These are phyloP conservation scores for Teunomyces panamensis DNA, from an alignment of 805 yeast species.

Conservation along the genomic window DNA sequence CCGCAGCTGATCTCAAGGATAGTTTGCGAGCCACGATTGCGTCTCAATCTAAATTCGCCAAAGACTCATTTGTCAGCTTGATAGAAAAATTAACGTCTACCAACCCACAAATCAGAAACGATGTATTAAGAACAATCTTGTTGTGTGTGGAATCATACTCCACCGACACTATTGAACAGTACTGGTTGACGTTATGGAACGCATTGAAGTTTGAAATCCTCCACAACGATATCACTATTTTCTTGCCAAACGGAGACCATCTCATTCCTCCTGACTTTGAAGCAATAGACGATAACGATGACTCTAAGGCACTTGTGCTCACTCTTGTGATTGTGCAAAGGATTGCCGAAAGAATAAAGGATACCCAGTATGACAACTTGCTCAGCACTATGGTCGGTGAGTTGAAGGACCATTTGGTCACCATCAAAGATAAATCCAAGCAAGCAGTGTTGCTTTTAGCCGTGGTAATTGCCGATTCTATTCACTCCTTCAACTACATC, in stretches of 20 bases:
- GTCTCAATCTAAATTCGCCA: slow-evolving; percentile 59
- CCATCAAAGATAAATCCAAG: slow-evolving; percentile 52
- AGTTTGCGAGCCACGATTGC: slow-evolving; percentile 62
- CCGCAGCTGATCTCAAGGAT: slow-evolving; percentile 66
- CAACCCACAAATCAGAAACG: slow-evolving; percentile 68
- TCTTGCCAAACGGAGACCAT: slow-evolving; percentile 21
- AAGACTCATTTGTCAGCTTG: slow-evolving; percentile 72
- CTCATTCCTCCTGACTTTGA: slow-evolving; percentile 27
- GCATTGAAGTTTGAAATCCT: slow-evolving; percentile 86
- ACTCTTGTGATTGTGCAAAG: slow-evolving; percentile 37
- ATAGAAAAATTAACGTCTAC: slow-evolving; percentile 79
- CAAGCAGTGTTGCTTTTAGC: slow-evolving; percentile 64
- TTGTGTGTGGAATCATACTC: slow-evolving; percentile 55
- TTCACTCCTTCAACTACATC: slow-evolving; percentile 45
- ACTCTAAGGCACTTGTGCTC: slow-evolving; percentile 31
- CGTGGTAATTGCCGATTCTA: slow-evolving; percentile 49
- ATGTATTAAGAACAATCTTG: slow-evolving; percentile 62
- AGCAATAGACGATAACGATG: slow-evolving; percentile 32
- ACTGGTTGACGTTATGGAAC: slow-evolving; percentile 81
- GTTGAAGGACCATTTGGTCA: slow-evolving; percentile 48
- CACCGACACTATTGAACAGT: slow-evolving; percentile 44
- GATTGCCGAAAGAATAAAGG: slow-evolving; percentile 38
- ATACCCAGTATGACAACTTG: slow-evolving; percentile 32
- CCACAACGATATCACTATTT: slow-evolving; percentile 56
- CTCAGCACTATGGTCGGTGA: slow-evolving; percentile 42